Evolutionary conservation across 805 yeast genomes (phyloP).

Genomic region (Candida vaughaniae): DNA sequence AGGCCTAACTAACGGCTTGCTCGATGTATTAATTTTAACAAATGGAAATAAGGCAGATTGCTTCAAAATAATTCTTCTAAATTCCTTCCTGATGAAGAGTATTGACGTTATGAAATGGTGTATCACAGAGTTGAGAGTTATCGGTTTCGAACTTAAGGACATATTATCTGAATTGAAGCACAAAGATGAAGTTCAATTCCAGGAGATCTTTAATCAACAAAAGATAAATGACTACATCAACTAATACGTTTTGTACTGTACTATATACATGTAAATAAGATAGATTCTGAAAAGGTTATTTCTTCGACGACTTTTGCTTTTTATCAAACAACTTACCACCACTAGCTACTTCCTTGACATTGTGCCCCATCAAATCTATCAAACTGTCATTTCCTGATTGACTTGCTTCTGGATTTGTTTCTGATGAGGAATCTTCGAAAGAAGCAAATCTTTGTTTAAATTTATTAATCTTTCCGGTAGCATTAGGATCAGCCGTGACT

Average conservation of each 20-base stretch:
- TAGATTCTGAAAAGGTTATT: constrained; percentile 9
- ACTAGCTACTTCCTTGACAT: constrained; percentile 51
- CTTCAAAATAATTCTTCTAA: constrained; percentile 13
- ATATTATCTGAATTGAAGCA: constrained; percentile 5
- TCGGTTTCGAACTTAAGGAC: constrained; percentile 25
- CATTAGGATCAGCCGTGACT: constrained; percentile 71
- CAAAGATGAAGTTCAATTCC: not conserved
- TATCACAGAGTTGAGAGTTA: constrained; percentile 26
- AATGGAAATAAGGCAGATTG: constrained; percentile 15
- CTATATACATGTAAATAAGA: constrained; percentile 8
- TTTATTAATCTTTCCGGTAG: constrained; percentile 76
- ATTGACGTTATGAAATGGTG: constrained; percentile 25
- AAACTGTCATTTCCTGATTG: constrained; percentile 45
- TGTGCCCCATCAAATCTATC: constrained; percentile 59
- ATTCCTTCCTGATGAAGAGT: constrained; percentile 15
- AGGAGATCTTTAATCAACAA: not conserved
- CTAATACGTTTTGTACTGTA: not conserved
- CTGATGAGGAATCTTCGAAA: constrained; percentile 17
- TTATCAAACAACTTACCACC: constrained; percentile 54
- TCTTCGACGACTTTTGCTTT: constrained; percentile 43
- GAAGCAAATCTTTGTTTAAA: constrained; percentile 65
- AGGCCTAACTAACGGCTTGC: constrained; percentile 4
- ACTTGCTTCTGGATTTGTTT: not conserved
- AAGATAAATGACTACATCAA: no score
- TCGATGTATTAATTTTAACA: constrained; percentile 7